Evolutionary conservation across 257 asterid genomes (phyloP).

Genomic region (Lavandula angustifolia): DNA sequence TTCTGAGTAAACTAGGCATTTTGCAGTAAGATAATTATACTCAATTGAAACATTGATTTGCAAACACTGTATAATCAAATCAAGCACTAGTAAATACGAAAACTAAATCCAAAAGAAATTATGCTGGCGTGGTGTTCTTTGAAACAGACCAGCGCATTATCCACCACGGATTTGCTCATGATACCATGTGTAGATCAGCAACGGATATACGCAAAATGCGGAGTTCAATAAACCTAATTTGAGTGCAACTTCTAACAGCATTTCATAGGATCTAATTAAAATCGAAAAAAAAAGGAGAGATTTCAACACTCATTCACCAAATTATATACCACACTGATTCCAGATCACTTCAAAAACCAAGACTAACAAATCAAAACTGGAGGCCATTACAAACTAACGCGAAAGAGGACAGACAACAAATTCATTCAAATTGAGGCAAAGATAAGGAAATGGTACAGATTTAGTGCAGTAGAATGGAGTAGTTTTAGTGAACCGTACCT

Average conservation of each 20-base stretch:
- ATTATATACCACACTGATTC: background rate
- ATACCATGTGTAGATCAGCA: background rate
- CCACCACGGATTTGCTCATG: background rate
- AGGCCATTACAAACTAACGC: background rate
- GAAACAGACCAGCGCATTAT: too few species aligned
- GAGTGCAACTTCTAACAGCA: too few species aligned
- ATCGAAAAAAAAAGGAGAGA: too few species aligned
- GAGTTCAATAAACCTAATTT: slow-evolving; percentile 9
- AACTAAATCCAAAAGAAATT: slow-evolving; percentile 1
- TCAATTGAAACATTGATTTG: background rate
- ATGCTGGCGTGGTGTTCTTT: background rate
- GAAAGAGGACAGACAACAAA: background rate
- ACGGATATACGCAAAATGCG: background rate
- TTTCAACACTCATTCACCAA: slow-evolving; percentile 14
- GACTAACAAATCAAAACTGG: background rate
- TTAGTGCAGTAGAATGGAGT: background rate
- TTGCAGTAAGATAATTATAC: background rate
- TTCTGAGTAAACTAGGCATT: background rate
- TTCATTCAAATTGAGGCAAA: slow-evolving; percentile 1
- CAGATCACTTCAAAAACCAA: background rate
- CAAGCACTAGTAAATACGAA: background rate
- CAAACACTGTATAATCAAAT: background rate
- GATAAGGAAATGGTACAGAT: background rate
- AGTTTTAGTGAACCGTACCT: slow-evolving; percentile 34
- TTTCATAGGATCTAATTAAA: too few species aligned